Conservation (phyloP, 768 basidiomycete genomes). For the Mrakia gelida region DNA sequence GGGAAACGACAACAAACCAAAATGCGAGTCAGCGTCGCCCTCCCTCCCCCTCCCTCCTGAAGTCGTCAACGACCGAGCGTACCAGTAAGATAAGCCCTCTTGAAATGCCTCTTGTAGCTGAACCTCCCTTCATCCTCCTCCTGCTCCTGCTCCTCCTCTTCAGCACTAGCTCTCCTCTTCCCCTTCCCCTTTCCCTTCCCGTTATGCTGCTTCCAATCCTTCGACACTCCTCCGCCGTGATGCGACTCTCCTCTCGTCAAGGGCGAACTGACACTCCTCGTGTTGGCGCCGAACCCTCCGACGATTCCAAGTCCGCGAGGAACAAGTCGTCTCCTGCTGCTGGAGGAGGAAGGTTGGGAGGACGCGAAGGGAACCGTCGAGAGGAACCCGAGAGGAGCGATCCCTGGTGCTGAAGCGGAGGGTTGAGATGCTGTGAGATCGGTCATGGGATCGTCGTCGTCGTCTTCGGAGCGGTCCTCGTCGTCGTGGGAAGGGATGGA, state of each 20-base stretch:
- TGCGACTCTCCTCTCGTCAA: conserved; percentile 5
- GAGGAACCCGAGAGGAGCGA: conserved; percentile 12
- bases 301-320: not conserved
- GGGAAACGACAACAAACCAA: not conserved
- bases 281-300: not conserved
- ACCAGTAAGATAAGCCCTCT: conserved; percentile 67
- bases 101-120: conserved; percentile 69
- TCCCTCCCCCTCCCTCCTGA: not conserved
- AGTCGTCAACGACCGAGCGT: conserved; percentile 38
- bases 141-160: conserved; percentile 10
- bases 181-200: conserved; percentile 30
- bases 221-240: not conserved
- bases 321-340: conserved; percentile 7
- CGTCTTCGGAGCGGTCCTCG: conserved; percentile 7
- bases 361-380: conserved; percentile 15
- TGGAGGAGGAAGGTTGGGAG: not conserved
- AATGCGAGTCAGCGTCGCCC: not conserved
- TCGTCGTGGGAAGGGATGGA: conserved; percentile 8
- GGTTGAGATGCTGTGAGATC: conserved; percentile 2
- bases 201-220: conserved; percentile 1
- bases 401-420: not conserved
- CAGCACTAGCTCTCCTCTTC: not conserved
- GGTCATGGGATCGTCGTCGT: conserved; percentile 22
- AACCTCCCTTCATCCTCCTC: conserved; percentile 41
- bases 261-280: conserved; percentile 16